Evolutionary conservation across 768 basidiomycete genomes (phyloP), one percentile per base, ranked within the genome.

Genomic region (Pleurotus tuber-regium): DNA sequence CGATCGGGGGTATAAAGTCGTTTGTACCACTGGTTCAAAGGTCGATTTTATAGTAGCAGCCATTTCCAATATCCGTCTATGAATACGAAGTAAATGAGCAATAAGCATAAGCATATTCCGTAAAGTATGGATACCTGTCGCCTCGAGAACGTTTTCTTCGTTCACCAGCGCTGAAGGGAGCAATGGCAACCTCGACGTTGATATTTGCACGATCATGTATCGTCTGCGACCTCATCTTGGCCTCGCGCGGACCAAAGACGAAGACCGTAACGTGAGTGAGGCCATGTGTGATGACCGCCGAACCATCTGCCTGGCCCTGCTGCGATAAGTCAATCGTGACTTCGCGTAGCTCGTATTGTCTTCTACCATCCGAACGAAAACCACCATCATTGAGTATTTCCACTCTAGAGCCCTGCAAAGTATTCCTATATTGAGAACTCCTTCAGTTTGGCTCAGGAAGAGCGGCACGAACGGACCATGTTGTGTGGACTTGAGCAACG

Each of bases 21-120:
- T 88, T 64, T 93, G 89, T 19, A 99, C 82, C 50, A 96, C 92
- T 35, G 95, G 93, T 63, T 98, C 96, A 64, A 99, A 98, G 0
- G 97, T 98, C 25, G 91, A 86, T 70, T 92, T 90, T 56, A 98
- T 85, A 19, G 86, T 83, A 2, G 91, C 77, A 9, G 87, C 89
- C 56, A 97, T 76, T 70, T 99, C 97, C 54, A 89, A 73, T 56
- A 91, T 77, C 12, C 93, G 92, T 68, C 95, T 96, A 58, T 28
- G 28, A 38, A 42, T 44, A 53, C 51, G 40, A 41, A 46, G 46
- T 59, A 23, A 54, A 50, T 40, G 25, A 35, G 40, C 50, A 31
- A 25, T 25, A n/a, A 16, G 33, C 41, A 14, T 23, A 19, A 10
- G 23, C 18, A 11, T 25, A 39, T 47, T 33, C 33, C 4, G 18